Evolutionary conservation across 2,329 filamentous ascomycete genomes (phyloP).

Genomic region (Fusarium sp.): DNA sequence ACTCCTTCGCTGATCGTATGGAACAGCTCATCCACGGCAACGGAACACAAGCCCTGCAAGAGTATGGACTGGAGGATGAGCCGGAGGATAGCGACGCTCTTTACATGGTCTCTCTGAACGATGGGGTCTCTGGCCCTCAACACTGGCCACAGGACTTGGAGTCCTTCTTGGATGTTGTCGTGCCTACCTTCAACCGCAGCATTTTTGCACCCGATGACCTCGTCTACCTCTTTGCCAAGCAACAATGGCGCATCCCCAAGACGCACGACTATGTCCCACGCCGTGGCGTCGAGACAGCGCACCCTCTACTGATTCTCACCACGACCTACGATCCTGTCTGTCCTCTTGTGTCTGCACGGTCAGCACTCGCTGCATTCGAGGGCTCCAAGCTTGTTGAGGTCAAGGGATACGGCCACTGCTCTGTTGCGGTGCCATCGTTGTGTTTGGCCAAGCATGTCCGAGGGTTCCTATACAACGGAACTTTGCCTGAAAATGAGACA

Average conservation of each 20-base stretch:
- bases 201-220: slow-evolving; percentile 46
- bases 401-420: slow-evolving; percentile 57
- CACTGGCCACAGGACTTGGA: slow-evolving; percentile 50
- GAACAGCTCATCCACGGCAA: slow-evolving; percentile 54
- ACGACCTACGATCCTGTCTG: slow-evolving; percentile 62
- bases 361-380: slow-evolving; percentile 51
- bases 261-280: slow-evolving; percentile 46
- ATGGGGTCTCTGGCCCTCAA: slow-evolving; percentile 38
- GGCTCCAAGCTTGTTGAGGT: slow-evolving; percentile 55
- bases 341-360: slow-evolving; percentile 53
- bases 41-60: slow-evolving; percentile 52
- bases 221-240: slow-evolving; percentile 48
- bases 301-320: slow-evolving; percentile 49
- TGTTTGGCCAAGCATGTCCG: slow-evolving; percentile 53
- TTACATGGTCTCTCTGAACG: slow-evolving; percentile 45
- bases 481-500: slow-evolving; percentile 50
- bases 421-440: slow-evolving; percentile 51
- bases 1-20: slow-evolving; percentile 50
- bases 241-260: slow-evolving; percentile 47
- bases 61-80: slow-evolving; percentile 45
- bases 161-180: slow-evolving; percentile 50
- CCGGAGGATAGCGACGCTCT: slow-evolving; percentile 42
- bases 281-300: slow-evolving; percentile 48
- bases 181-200: slow-evolving; percentile 49
- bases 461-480: slow-evolving; percentile 53